Percentiles rank a stretch among this genome's conserved stretches.
phyloP scores from a whole-genome alignment of 176 grass and related monocot species.

The Metroxylon sagu region DNA sequence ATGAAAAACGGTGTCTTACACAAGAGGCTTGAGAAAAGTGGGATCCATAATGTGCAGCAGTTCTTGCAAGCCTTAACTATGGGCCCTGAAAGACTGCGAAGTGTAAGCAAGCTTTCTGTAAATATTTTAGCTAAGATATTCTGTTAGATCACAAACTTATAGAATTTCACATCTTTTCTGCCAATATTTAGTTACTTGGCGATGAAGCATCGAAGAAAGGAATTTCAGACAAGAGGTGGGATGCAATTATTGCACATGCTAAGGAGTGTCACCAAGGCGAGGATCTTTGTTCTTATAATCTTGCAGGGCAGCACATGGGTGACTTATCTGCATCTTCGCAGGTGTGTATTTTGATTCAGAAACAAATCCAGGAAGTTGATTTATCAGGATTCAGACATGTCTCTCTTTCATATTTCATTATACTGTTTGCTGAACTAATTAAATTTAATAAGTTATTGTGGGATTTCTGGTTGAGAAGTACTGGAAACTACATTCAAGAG shows the following conservation, averaged over 20 bases:
- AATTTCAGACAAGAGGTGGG: conserved; percentile 4
- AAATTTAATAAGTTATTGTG: no score
- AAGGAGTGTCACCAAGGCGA: conserved; percentile 30
- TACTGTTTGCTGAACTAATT: no score
- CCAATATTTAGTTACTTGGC: conserved; percentile 22
- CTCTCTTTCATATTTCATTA: no score
- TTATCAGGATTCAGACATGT: no score
- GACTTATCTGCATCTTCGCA: no score
- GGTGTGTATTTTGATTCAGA: no score
- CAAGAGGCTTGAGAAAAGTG: conserved; percentile 9
- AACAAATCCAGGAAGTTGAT: no score
- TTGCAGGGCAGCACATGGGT: no score
- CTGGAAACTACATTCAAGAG: no score
- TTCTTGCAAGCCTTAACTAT: conserved; percentile 32
- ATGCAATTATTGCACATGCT: conserved; percentile 32
- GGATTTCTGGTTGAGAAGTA: no score
- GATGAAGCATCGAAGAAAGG: neutral
- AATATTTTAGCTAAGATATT: neutral
- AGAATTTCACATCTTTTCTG: neutral
- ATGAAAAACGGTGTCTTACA: conserved; percentile 25
- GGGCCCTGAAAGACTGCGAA: conserved; percentile 15
- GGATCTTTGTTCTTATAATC: conserved; percentile 14
- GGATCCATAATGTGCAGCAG: conserved; percentile 23
- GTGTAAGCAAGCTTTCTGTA: conserved; percentile 23
- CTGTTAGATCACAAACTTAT: neutral